These are phyloP conservation scores for Arabis hirsuta DNA, from an alignment of 345 rosid genomes.

Conservation along the genomic window DNA sequence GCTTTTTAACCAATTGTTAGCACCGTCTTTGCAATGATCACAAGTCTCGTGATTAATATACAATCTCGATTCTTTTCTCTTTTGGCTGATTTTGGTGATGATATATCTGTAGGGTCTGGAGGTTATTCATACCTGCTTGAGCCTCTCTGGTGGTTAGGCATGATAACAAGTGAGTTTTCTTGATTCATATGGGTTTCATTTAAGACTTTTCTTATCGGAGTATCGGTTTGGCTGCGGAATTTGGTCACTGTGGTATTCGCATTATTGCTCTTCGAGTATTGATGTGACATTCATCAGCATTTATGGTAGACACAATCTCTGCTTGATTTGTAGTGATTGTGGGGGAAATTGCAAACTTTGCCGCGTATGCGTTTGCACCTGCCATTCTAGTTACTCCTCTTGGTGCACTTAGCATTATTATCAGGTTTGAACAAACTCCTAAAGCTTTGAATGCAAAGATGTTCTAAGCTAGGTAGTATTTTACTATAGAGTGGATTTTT, in stretches of 20 bases:
- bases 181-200: not conserved
- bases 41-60: not conserved
- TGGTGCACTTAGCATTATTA: slow-evolving; percentile 88
- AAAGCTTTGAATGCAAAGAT: not conserved
- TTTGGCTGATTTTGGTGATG: slow-evolving; percentile 9
- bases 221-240: not conserved
- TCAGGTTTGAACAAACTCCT: slow-evolving; percentile 53
- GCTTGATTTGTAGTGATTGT: slow-evolving; percentile 68
- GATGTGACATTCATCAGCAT: not conserved
- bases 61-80: not conserved
- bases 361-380: slow-evolving; percentile 90
- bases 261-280: not conserved
- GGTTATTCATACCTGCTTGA: slow-evolving; percentile 85
- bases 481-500: not conserved
- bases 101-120: slow-evolving; percentile 59
- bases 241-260: not conserved
- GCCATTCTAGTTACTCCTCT: slow-evolving; percentile 89
- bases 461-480: not conserved
- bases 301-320: not conserved
- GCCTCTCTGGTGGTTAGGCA: slow-evolving; percentile 95
- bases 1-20: not conserved
- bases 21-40: not conserved
- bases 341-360: slow-evolving; percentile 91
- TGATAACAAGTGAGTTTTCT: slow-evolving; percentile 76
- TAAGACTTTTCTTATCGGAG: not conserved